Conservation (phyloP, 257 asterid species). For the Solanum corneliomulleri region DNA sequence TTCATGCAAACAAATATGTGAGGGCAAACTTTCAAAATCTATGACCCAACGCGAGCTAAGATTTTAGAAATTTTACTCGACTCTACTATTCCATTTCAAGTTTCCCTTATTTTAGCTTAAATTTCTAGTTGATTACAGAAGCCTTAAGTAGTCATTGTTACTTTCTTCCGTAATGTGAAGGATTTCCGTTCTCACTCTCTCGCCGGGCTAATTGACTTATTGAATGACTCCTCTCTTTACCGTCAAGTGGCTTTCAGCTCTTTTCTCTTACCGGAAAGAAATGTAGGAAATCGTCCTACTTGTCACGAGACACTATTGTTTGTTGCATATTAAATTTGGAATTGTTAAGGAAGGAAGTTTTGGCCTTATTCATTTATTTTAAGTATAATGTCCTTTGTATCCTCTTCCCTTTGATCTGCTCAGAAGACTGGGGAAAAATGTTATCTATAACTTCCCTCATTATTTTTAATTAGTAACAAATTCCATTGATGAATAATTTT, state of each 20-base stretch:
- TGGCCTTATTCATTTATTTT: background rate
- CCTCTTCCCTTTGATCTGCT: background rate
- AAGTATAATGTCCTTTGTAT: background rate
- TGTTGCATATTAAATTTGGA: background rate
- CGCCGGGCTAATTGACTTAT: background rate
- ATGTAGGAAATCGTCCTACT: background rate
- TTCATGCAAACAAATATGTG: background rate
- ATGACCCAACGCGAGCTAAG: background rate
- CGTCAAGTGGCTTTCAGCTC: background rate
- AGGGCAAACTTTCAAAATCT: background rate
- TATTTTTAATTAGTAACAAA: background rate
- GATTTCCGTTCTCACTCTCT: background rate
- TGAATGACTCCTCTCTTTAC: background rate
- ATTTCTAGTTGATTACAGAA: background rate
- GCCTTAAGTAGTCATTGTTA: background rate
- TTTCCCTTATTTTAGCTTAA: background rate
- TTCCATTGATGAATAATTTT: background rate
- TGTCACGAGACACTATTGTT: background rate
- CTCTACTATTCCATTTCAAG: background rate
- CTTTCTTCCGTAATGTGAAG: background rate
- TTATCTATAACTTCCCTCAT: background rate
- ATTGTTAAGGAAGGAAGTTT: background rate
- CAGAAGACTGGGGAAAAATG: background rate
- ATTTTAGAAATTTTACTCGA: background rate
- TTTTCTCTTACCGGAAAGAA: background rate